Evolutionary conservation across 345 rosid species (phyloP).

Genomic region (Cardamine chenopodiifolia): DNA sequence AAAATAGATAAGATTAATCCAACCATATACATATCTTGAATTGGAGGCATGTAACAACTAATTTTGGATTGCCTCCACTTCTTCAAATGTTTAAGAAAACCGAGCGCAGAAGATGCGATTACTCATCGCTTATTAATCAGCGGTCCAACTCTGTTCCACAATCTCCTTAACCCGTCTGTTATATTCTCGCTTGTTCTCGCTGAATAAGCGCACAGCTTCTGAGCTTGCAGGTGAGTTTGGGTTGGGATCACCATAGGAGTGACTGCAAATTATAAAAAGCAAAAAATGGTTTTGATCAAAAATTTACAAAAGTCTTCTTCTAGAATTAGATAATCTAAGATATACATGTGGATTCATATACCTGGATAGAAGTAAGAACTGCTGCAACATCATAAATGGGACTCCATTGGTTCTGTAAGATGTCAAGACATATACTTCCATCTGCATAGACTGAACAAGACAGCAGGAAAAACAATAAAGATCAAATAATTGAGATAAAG

Average conservation of each 20-base stretch:
- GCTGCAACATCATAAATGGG: constrained; percentile 73
- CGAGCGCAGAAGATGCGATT: too few relatives aligned
- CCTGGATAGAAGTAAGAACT: constrained; percentile 69
- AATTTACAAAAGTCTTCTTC: background rate
- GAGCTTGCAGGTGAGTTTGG: constrained; percentile 85
- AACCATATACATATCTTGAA: background rate
- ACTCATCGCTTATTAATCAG: constrained; percentile 41
- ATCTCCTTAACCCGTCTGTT: constrained; percentile 65
- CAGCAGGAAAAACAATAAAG: background rate
- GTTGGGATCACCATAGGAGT: constrained; percentile 76
- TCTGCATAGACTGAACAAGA: constrained; percentile 59
- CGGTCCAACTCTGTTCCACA: constrained; percentile 81
- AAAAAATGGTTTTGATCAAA: background rate
- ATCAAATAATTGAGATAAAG: background rate
- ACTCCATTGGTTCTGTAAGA: constrained; percentile 75
- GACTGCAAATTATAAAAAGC: constrained; percentile 45
- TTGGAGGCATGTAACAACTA: background rate
- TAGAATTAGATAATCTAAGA: background rate
- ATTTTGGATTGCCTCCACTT: background rate
- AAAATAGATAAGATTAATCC: too few relatives aligned
- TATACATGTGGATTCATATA: constrained; percentile 4
- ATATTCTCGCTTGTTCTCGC: constrained; percentile 86
- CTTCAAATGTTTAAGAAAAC: too few relatives aligned
- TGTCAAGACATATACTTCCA: constrained; percentile 73
- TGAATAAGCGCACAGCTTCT: constrained; percentile 75